phyloP scores from a whole-genome alignment of 306 rosid species.

The Sechiopsis laciniata region DNA sequence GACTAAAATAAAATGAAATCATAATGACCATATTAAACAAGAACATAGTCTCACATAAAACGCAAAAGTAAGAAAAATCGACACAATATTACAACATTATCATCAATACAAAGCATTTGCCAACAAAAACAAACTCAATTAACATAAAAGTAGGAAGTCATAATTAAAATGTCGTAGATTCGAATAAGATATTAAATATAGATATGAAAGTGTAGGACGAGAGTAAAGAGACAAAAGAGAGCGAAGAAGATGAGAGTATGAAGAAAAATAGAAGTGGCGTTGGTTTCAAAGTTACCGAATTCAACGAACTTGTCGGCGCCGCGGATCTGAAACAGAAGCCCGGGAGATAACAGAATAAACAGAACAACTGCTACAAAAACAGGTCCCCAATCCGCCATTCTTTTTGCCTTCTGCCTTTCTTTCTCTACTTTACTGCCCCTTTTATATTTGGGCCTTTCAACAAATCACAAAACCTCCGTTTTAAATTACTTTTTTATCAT shows the following conservation, averaged over 20 bases:
- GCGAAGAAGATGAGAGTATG: conserved; percentile 74
- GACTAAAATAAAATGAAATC: too few relatives aligned
- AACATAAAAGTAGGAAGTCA: too few relatives aligned
- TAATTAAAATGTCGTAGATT: too few relatives aligned
- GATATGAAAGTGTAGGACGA: conserved; percentile 55
- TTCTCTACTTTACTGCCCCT: too few relatives aligned
- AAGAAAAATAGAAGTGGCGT: conserved; percentile 63
- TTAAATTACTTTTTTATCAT: too few relatives aligned
- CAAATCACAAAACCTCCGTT: not conserved
- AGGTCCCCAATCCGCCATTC: conserved; percentile 75
- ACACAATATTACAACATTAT: too few relatives aligned
- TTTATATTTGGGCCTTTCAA: not conserved
- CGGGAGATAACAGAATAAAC: conserved; percentile 63
- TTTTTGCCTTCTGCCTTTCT: not conserved
- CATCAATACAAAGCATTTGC: not conserved
- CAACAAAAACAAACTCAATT: not conserved
- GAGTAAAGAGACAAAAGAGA: conserved; percentile 49
- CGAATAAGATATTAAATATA: conserved; percentile 24
- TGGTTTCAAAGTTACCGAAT: conserved; percentile 70
- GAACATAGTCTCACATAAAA: too few relatives aligned
- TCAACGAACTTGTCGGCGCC: conserved; percentile 55
- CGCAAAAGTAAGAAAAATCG: too few relatives aligned
- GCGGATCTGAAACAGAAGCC: conserved; percentile 65
- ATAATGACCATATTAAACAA: too few relatives aligned
- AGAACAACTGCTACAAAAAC: conserved; percentile 60